Percentiles rank a stretch among this genome's conserved stretches.
Conservation (phyloP, 2,329 filamentous ascomycete species). For the Alternaria consortialis region DNA sequence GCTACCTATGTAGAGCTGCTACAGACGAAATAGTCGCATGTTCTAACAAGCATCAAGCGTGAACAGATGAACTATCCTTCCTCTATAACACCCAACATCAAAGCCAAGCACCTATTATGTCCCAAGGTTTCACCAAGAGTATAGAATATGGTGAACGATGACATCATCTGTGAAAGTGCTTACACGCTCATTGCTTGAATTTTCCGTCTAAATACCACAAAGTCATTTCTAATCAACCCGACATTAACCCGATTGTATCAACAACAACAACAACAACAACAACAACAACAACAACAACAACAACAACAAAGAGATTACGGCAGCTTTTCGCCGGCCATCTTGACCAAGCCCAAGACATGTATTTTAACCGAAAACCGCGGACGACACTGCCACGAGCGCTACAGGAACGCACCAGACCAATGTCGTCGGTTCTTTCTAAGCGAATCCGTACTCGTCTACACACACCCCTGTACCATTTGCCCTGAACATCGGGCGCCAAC, state of each 20-base stretch:
- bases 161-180: neutral
- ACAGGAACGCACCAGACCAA: neutral
- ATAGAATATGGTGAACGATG: neutral
- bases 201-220: neutral
- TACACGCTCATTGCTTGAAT: neutral
- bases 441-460: conserved; percentile 9
- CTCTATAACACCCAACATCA: neutral
- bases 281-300: neutral
- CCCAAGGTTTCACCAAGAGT: neutral
- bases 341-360: conserved; percentile 1
- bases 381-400: neutral
- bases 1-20: neutral
- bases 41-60: conserved; percentile 1
- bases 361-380: neutral
- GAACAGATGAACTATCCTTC: neutral
- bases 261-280: neutral
- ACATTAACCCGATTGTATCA: neutral
- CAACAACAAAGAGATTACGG: neutral
- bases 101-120: neutral
- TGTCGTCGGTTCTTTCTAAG: neutral
- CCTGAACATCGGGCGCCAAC: conserved; percentile 25
- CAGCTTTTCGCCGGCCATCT: neutral
- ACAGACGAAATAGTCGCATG: neutral
- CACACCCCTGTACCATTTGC: conserved; percentile 28
- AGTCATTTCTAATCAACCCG: conserved; percentile 1